phyloP scores from a whole-genome alignment of 805 yeast species.

The Cyberlindnera euphorbiae region DNA sequence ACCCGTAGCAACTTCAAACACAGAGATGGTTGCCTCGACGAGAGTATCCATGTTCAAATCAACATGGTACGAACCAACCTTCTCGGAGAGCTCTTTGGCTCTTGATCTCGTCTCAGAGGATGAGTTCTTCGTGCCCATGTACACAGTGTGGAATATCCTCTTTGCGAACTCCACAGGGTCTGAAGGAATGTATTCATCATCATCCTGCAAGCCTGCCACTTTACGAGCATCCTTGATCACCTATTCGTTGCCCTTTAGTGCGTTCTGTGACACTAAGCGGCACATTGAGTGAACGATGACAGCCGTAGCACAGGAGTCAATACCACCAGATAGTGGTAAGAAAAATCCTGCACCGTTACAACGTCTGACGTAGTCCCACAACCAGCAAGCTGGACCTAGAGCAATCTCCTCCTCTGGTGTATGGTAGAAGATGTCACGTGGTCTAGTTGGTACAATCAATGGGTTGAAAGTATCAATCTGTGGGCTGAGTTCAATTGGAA shows the following conservation, averaged over 20 bases:
- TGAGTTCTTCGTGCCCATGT: slow-evolving; percentile 95
- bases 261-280: slow-evolving; percentile 69
- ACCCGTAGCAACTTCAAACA: slow-evolving; percentile 89
- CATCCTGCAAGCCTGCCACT: slow-evolving; percentile 49
- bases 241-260: slow-evolving; percentile 59
- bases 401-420: slow-evolving; percentile 95
- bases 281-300: slow-evolving; percentile 95
- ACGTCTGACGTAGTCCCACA: slow-evolving; percentile 96
- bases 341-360: slow-evolving; percentile 89
- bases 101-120: slow-evolving; percentile 81
- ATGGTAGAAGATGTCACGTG: slow-evolving; percentile 55
- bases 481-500: slow-evolving; percentile 65
- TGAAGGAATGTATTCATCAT: slow-evolving; percentile 57
- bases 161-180: slow-evolving; percentile 73
- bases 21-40: slow-evolving; percentile 65
- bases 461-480: slow-evolving; percentile 56
- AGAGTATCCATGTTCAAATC: slow-evolving; percentile 88
- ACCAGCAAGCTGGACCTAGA: slow-evolving; percentile 98
- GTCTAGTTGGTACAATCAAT: slow-evolving; percentile 49
- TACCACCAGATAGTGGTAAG: slow-evolving; percentile 93
- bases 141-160: slow-evolving; percentile 80
- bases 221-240: slow-evolving; percentile 73
- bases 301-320: slow-evolving; percentile 97
- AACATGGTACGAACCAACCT: slow-evolving; percentile 84
- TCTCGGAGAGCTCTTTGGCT: slow-evolving; percentile 68